Evolutionary conservation across 352 stramenopile species (phyloP), one percentile per base, ranked within the genome.

Genomic region (Pythium vanterpoolii): DNA sequence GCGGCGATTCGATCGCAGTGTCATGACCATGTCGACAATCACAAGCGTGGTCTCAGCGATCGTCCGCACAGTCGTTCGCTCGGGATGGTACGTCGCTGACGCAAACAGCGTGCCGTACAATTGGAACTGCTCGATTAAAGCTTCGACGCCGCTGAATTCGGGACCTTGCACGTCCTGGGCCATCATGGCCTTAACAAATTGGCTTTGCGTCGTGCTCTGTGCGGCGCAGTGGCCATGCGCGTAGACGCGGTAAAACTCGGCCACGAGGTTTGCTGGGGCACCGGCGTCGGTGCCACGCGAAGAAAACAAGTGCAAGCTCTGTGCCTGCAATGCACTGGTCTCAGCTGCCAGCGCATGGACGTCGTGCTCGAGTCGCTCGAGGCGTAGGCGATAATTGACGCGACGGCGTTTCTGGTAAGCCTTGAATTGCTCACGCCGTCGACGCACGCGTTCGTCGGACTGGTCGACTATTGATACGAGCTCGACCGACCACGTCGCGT

Each of bases 391-490:
- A 51, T 86, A 71, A 52, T 86, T 81, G 24, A 70, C 75, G 19
- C 79, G 74, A 45, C 86, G 77, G 21, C 69, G 76, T 0, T 69
- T 74, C 49, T 91, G 77, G 50, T 86, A 76, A 50, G 73, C 71
- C 18, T 77, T 76, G 67, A 86, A 86, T 58, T 90, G 81, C 46
- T 75, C 64, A 1, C 78, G 73, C 10, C 78, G 60, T 7, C 47
- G 30, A 9, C 34, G 27, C 6, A 68, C 34, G 16, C 24, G 19
- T 16, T 56, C 50, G n/a, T 45, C 42, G 8, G 4, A 6, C 4
- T 42, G 38, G 46, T 54, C 28, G 13, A 3, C 24, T 16, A 28
- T 33, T 11, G 6, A 23, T 7, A 58, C 51, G 26, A 11, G 3
- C 38, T 56, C 49, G 10, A 23, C n/a, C 21, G 28, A 47, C 11